Evolutionary conservation across 2,329 filamentous ascomycete genomes (phyloP).

Genomic region (Fusarium fracticaudum): DNA sequence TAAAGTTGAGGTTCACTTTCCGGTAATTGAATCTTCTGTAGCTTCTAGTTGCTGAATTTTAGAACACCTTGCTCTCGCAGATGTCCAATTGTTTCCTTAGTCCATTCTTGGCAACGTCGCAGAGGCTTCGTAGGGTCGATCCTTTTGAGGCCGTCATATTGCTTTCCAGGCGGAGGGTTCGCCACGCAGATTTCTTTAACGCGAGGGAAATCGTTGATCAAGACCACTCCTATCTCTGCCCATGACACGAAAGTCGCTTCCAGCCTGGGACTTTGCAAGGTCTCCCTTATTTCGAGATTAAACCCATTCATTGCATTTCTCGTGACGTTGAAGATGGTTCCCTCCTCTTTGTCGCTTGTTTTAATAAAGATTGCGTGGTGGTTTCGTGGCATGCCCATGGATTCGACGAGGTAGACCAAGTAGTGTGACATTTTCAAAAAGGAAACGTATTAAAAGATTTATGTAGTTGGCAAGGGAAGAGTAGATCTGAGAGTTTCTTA

Average conservation of each 20-base stretch:
- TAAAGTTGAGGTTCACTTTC: neutral
- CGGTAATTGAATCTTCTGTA: neutral
- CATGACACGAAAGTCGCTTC: neutral
- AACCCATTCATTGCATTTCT: neutral
- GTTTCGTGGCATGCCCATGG: neutral
- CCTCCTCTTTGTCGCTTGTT: neutral
- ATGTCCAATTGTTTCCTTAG: neutral
- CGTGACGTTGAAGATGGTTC: neutral
- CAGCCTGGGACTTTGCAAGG: neutral
- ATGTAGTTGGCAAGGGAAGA: no score
- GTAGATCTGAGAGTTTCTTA: no score
- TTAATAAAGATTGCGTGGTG: neutral
- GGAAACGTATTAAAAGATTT: no score
- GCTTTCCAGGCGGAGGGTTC: neutral
- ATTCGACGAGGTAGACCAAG: neutral
- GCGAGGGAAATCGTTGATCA: neutral
- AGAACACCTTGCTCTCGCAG: neutral
- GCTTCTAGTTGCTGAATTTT: neutral
- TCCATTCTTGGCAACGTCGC: neutral
- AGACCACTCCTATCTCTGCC: neutral
- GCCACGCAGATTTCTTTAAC: neutral
- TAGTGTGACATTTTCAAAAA: rapidly evolving
- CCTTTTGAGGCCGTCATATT: neutral
- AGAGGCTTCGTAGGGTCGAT: neutral
- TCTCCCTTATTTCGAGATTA: neutral